A percentile compares a stretch with the other conserved stretches of the same genome.
These are phyloP conservation scores for Xylaria curta DNA, from an alignment of 495 filamentous ascomycete genomes.

Conservation along the genomic window DNA sequence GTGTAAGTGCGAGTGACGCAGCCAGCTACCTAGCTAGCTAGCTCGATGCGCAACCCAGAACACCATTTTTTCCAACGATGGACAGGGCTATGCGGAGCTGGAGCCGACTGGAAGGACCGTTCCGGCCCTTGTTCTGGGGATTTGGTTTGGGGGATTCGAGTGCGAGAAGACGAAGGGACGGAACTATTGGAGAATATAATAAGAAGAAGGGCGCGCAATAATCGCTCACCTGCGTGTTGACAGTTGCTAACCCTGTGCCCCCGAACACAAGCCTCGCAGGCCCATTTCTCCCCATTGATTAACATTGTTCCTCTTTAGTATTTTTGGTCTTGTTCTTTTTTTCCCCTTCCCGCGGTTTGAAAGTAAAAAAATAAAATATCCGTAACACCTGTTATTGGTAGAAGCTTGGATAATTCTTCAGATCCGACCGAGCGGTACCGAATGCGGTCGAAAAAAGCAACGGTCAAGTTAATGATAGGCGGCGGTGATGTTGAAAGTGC, in stretches of 20 bases:
- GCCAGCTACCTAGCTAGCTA: conserved; percentile 10
- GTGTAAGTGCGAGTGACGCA: conserved; percentile 9
- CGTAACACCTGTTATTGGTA: conserved; percentile 15
- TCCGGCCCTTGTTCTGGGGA: not conserved
- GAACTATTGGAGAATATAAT: conserved; percentile 33
- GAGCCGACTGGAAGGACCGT: conserved; percentile 3
- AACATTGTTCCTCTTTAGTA: conserved; percentile 61
- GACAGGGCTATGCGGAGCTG: not conserved
- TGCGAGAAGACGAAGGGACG: conserved; percentile 22
- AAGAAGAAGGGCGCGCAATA: conserved; percentile 13
- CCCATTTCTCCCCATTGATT: conserved; percentile 88
- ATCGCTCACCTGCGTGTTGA: conserved; percentile 77
- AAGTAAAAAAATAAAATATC: not conserved
- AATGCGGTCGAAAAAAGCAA: not conserved
- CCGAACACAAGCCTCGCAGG: conserved; percentile 92
- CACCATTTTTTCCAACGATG: conserved; percentile 10
- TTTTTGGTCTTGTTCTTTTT: not conserved
- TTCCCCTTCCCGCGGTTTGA: not conserved
- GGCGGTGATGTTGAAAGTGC: not conserved
- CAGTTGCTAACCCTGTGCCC: conserved; percentile 95
- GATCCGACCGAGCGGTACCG: conserved; percentile 7
- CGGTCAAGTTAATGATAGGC: not conserved
- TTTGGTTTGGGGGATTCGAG: not conserved
- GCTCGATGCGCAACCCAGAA: conserved; percentile 9
- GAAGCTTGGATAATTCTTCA: not conserved